These are phyloP conservation scores for Canavalia gladiata DNA, from an alignment of 306 rosid species.

Conservation along the genomic window DNA sequence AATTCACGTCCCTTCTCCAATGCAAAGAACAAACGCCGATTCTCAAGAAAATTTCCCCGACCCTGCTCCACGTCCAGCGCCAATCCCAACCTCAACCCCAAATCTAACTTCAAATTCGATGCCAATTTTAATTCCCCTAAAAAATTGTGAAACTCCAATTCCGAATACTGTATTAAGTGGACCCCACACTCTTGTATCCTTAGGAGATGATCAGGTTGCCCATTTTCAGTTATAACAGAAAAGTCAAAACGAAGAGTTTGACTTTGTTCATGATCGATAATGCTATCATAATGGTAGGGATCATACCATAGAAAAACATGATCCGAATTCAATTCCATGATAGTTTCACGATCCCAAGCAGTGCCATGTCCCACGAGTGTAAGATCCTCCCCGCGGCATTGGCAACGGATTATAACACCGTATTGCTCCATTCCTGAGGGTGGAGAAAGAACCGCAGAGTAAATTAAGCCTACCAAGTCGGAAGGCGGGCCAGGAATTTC, in stretches of 20 bases:
- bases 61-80: neutral
- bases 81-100: neutral
- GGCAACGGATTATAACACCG: neutral
- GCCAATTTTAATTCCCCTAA: no score
- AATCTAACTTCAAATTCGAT: no score
- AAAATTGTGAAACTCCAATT: neutral
- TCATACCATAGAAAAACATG: conserved; percentile 36
- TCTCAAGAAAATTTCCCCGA: no score
- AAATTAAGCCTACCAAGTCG: neutral
- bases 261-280: neutral
- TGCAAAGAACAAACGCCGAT: no score
- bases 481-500: neutral
- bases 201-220: neutral
- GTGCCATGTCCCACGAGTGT: neutral
- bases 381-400: neutral
- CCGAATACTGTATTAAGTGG: neutral
- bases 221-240: neutral
- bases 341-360: neutral
- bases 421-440: neutral
- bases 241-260: neutral
- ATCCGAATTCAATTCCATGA: neutral
- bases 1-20: no score
- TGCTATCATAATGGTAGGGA: neutral
- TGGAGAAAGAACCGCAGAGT: neutral
- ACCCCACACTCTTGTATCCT: conserved; percentile 5